Conservation (phyloP, 2,329 filamentous ascomycete genomes). For the Ceratocystis eucalypticola region DNA sequence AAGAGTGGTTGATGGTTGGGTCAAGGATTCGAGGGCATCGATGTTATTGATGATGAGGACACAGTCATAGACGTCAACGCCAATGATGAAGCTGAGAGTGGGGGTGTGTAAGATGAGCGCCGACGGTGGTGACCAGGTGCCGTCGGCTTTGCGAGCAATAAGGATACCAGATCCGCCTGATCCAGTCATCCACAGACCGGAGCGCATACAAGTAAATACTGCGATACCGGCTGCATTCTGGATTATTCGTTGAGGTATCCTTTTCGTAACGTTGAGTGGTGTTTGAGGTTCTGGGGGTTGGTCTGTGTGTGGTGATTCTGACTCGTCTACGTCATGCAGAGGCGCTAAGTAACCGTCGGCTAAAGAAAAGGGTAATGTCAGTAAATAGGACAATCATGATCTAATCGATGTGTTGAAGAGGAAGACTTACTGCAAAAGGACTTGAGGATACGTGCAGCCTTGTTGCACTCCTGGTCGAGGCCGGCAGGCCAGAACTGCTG, state of each 20-base stretch:
- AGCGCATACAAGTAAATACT: conserved; percentile 92
- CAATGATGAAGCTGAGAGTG: conserved; percentile 76
- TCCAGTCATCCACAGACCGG: conserved; percentile 80
- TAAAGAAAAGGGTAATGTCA: conserved; percentile 23
- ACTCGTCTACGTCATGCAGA: conserved; percentile 27
- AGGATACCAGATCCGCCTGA: conserved; percentile 82
- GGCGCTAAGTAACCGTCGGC: conserved; percentile 44
- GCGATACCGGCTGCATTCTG: conserved; percentile 80
- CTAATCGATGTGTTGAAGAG: conserved; percentile 8
- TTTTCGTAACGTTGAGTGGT: conserved; percentile 46
- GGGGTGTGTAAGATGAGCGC: conserved; percentile 84
- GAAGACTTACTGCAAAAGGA: conserved; percentile 69
- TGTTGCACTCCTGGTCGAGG: conserved; percentile 80
- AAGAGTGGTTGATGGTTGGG: conserved; percentile 62
- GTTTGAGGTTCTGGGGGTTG: conserved; percentile 31
- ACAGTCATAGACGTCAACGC: conserved; percentile 92
- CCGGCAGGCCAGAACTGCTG: conserved; percentile 74
- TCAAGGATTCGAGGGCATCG: conserved; percentile 71
- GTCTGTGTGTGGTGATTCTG: conserved; percentile 19
- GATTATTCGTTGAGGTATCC: conserved; percentile 76
- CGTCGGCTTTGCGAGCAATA: conserved; percentile 69
- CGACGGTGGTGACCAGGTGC: conserved; percentile 81
- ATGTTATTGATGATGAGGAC: conserved; percentile 85
- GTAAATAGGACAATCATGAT: not conserved
- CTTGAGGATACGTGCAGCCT: conserved; percentile 75